Conservation (phyloP, 2,329 filamentous ascomycete species). For the Sporothrix variecibatus region DNA sequence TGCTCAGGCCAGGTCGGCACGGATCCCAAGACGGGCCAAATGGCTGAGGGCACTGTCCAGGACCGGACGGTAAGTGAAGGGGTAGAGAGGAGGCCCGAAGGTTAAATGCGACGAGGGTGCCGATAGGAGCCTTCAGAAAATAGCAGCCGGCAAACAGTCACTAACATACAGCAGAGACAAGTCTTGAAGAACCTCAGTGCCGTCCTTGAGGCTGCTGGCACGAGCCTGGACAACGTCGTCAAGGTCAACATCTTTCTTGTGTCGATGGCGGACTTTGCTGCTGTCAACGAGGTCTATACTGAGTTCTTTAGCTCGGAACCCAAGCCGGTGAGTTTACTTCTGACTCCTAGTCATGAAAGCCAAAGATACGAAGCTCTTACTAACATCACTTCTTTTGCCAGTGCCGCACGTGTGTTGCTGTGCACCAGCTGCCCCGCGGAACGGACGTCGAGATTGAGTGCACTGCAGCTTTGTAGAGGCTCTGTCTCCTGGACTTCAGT, state of each 20-base stretch:
- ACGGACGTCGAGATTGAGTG: conserved; percentile 77
- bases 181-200: conserved; percentile 59
- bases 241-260: conserved; percentile 69
- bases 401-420: conserved; percentile 69
- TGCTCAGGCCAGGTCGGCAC: conserved; percentile 65
- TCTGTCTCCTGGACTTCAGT: not conserved
- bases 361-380: not conserved
- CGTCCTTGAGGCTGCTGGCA: conserved; percentile 62
- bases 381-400: conserved; percentile 29
- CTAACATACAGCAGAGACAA: conserved; percentile 46
- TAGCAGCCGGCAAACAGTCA: not conserved
- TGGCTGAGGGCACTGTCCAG: conserved; percentile 59
- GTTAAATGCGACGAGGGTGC: too few species aligned
- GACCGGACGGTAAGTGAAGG: conserved; percentile 48
- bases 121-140: not conserved
- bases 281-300: conserved; percentile 59
- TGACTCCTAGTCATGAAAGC: not conserved
- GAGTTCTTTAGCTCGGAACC: conserved; percentile 49
- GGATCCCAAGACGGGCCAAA: conserved; percentile 54
- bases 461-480: conserved; percentile 36
- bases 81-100: not conserved
- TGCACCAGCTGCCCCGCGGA: conserved; percentile 69
- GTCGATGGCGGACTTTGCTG: conserved; percentile 64
- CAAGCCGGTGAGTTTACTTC: conserved; percentile 46
- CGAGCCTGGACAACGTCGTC: conserved; percentile 60